A percentile compares a stretch with the other conserved stretches of the same genome.
These are phyloP conservation scores for Dactylellina drechsleri DNA, from an alignment of 2,329 filamentous ascomycete genomes.

Conservation along the genomic window DNA sequence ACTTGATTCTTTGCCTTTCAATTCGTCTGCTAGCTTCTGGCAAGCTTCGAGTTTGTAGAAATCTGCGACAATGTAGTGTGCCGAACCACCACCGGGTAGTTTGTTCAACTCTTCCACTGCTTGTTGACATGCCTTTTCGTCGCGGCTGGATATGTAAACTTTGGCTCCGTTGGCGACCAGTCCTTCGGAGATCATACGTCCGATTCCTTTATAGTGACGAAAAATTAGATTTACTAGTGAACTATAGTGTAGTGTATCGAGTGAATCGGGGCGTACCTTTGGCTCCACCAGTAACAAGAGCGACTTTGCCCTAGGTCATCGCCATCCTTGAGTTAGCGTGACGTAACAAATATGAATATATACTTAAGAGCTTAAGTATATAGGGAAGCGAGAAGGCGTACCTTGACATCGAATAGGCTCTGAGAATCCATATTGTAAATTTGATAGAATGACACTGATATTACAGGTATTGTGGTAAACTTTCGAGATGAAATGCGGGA, in stretches of 20 bases:
- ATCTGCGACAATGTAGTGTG: slow-evolving; percentile 71
- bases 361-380: neutral
- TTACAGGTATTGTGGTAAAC: too few species aligned
- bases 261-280: slow-evolving; percentile 54
- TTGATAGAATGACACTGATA: neutral
- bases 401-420: slow-evolving; percentile 71
- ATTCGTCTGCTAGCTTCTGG: slow-evolving; percentile 68
- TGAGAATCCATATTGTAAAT: slow-evolving; percentile 66
- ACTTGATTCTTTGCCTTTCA: slow-evolving; percentile 66
- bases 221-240: slow-evolving; percentile 1
- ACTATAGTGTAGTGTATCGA: slow-evolving; percentile 1
- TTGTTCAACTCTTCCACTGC: slow-evolving; percentile 70
- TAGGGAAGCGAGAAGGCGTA: slow-evolving; percentile 58
- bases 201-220: slow-evolving; percentile 65
- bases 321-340: slow-evolving; percentile 14
- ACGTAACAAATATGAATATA: neutral
- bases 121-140: slow-evolving; percentile 70
- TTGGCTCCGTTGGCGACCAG: slow-evolving; percentile 74
- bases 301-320: slow-evolving; percentile 66
- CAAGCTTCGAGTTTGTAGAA: slow-evolving; percentile 72
- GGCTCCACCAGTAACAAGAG: slow-evolving; percentile 68
- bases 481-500: too few species aligned
- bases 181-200: slow-evolving; percentile 74
- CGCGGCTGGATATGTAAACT: slow-evolving; percentile 76
- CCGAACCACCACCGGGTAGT: slow-evolving; percentile 66